Percentiles rank a stretch among this genome's conserved stretches.
phyloP scores from a whole-genome alignment of 2,329 filamentous ascomycete species.

The Biscogniauxia marginata region DNA sequence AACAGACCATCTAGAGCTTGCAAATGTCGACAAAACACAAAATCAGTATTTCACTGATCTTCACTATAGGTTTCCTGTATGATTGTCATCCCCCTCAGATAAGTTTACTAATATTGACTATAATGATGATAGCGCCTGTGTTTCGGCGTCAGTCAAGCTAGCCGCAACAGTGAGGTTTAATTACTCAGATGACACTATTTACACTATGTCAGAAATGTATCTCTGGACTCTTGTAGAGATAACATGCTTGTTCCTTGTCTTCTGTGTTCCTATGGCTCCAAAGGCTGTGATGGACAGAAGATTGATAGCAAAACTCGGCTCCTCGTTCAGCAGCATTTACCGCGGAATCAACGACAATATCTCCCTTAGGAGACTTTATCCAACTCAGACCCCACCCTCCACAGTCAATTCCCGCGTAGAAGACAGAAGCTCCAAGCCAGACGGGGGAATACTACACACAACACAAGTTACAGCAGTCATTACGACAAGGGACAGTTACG shows the following conservation, averaged over 20 bases:
- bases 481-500: too few relatives aligned
- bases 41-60: slow-evolving; percentile 37
- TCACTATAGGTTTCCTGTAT: slow-evolving; percentile 41
- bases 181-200: slow-evolving; percentile 32
- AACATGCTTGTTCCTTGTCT: slow-evolving; percentile 43
- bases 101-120: too few relatives aligned
- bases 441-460: too few relatives aligned
- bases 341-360: too few relatives aligned
- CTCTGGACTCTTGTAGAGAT: slow-evolving; percentile 44
- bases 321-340: too few relatives aligned
- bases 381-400: too few relatives aligned
- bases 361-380: too few relatives aligned
- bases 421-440: too few relatives aligned
- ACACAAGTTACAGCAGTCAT: too few relatives aligned
- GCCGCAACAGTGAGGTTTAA: slow-evolving; percentile 28
- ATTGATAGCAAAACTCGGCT: too few relatives aligned
- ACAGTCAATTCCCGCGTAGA: too few relatives aligned
- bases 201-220: slow-evolving; percentile 34
- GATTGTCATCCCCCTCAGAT: not conserved
- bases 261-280: slow-evolving; percentile 36
- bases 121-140: slow-evolving; percentile 37
- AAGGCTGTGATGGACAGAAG: slow-evolving; percentile 29
- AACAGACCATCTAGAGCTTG: slow-evolving; percentile 39
- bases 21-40: slow-evolving; percentile 42
- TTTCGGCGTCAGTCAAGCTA: slow-evolving; percentile 37